Evolutionary conservation across 1,284 basidiomycete genomes (phyloP), one percentile per base, ranked within the genome.

Genomic region (Cerrena zonata): DNA sequence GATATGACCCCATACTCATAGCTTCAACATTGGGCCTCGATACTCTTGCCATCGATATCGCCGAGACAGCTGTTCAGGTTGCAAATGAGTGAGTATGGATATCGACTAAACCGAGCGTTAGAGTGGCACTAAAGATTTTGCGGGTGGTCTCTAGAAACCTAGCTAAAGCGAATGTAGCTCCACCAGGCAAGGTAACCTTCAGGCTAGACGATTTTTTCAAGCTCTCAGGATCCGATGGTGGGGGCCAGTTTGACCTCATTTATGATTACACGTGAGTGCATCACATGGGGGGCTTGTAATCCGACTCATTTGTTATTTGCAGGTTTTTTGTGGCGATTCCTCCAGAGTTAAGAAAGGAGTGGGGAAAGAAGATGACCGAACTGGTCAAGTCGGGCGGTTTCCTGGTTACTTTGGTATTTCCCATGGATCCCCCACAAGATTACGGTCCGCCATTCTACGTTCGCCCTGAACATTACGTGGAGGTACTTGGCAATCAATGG

Each of bases 291-390:
- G 44, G 23, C 38, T 39, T 11, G 10, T 13, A 45, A 19, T 41
- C n/a, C n/a, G n/a, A n/a, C n/a, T n/a, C n/a, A 23, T 40, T 15
- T 36, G 23, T 49, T 34, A 25, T 42, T 55, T 37, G 23, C 19
- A 45, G 45, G 26, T 87, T 88, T 65, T 86, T 88, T 55, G 83
- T 84, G 34, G 84, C 86, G 0, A 80, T 89, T 12, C 78, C 78
- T 0, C 86, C 82, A 0, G 57, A 66, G 2, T 69, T 69, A 18
- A 75, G 85, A 10, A 45, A 58, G 0, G 69, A 74, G 19, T 89
- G 86, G 86, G 82, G 77, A 1, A 54, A 59, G 13, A 73, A 81
- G 55, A 82, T 89, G 70, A 63, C 67, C 3, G 61, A 66, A 11
- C 65, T 90, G 21, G 64, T 86, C 49, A 81, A 78, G 53, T 71